Conservation (phyloP, 2,329 filamentous ascomycete species). For the Sclerotinia spermophila region DNA sequence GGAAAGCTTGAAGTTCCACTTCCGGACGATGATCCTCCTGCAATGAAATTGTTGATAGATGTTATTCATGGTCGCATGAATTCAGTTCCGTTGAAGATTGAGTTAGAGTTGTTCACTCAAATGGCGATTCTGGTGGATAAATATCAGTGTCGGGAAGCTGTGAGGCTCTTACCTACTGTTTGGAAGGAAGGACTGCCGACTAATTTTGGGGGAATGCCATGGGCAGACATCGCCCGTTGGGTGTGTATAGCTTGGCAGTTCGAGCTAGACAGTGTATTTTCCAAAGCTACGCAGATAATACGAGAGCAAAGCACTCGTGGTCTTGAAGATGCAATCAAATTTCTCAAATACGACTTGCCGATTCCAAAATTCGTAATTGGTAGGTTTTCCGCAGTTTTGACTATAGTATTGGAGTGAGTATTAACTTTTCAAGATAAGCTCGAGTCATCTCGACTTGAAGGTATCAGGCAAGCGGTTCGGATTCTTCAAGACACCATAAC, state of each 20-base stretch:
- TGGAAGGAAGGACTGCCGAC: background rate
- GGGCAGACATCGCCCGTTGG: background rate
- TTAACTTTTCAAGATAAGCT: background rate
- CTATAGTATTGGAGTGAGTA: background rate
- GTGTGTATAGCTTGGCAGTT: constrained; percentile 1
- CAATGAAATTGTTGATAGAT: background rate
- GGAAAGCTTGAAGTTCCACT: background rate
- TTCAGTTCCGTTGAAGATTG: background rate
- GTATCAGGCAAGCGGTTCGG: too few species aligned
- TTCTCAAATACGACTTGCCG: background rate
- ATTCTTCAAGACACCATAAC: too few species aligned
- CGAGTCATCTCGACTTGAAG: too few species aligned
- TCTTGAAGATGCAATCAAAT: background rate
- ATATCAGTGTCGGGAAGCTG: background rate
- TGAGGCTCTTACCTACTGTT: background rate
- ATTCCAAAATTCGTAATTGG: background rate
- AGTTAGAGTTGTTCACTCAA: background rate
- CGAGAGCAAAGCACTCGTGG: too few species aligned
- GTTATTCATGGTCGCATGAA: background rate
- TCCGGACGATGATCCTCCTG: background rate
- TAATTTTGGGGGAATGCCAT: background rate
- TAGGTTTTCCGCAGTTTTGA: background rate
- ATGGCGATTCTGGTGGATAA: background rate
- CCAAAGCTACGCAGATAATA: background rate
- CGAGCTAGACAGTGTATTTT: background rate